phyloP scores from a whole-genome alignment of 345 rosid genomes.

The Cardiospermum halicacabum region DNA sequence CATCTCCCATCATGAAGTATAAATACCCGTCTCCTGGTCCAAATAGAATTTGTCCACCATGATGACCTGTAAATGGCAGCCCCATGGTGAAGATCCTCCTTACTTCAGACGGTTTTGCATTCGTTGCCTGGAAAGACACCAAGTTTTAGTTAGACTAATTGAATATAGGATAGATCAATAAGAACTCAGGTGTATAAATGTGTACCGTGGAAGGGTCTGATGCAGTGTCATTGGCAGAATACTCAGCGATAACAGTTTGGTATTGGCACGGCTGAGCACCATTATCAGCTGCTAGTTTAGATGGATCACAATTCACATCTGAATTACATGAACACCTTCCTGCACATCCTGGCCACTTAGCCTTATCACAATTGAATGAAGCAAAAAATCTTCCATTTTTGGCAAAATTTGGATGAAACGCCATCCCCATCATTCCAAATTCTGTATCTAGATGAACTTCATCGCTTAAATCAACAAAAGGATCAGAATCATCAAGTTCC shows the following conservation, averaged over 20 bases:
- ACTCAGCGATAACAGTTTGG: slow-evolving; percentile 69
- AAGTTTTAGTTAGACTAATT: neutral
- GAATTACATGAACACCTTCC: slow-evolving; percentile 88
- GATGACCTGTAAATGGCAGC: slow-evolving; percentile 75
- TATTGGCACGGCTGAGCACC: slow-evolving; percentile 75
- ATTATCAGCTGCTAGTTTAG: slow-evolving; percentile 51
- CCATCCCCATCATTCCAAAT: slow-evolving; percentile 87
- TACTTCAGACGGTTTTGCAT: slow-evolving; percentile 71
- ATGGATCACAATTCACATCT: slow-evolving; percentile 81
- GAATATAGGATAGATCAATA: neutral
- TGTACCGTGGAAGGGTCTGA: slow-evolving; percentile 51
- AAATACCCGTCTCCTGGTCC: slow-evolving; percentile 87
- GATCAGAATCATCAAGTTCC: slow-evolving; percentile 58
- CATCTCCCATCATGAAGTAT: slow-evolving; percentile 94
- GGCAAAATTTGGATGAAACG: slow-evolving; percentile 71
- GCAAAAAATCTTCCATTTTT: slow-evolving; percentile 75
- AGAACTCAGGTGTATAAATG: neutral
- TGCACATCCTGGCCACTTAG: slow-evolving; percentile 56
- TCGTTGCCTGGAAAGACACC: slow-evolving; percentile 49
- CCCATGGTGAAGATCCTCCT: slow-evolving; percentile 95
- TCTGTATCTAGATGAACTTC: slow-evolving; percentile 49
- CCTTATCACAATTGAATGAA: slow-evolving; percentile 81
- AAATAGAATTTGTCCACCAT: slow-evolving; percentile 92
- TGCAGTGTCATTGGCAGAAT: slow-evolving; percentile 54
- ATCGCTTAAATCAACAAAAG: slow-evolving; percentile 80